A percentile compares a stretch with the other conserved stretches of the same genome.
Evolutionary conservation across 441 rosid genomes (phyloP).

Genomic region (Erodium trifolium): DNA sequence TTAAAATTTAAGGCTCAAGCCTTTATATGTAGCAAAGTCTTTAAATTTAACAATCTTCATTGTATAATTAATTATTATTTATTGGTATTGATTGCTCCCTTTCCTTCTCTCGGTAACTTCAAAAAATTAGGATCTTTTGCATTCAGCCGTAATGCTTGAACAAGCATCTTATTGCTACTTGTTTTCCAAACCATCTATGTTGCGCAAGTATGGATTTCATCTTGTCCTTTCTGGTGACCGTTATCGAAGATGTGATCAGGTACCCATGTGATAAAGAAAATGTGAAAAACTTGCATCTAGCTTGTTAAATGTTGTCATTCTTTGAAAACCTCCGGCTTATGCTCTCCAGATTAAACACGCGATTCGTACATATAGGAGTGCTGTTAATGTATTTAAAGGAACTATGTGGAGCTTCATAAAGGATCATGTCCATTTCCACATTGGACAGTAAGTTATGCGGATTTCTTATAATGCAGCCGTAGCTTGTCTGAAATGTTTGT

Average conservation of each 20-base stretch:
- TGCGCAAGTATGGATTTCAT: conserved; percentile 97
- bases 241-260: conserved; percentile 95
- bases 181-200: conserved; percentile 81
- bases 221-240: conserved; percentile 96
- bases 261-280: conserved; percentile 26
- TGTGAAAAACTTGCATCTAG: conserved; percentile 16
- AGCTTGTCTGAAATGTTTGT: conserved; percentile 14
- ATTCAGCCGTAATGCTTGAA: conserved; percentile 98
- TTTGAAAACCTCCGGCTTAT: conserved; percentile 20
- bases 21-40: background rate
- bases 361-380: conserved; percentile 82
- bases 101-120: conserved; percentile 22
- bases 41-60: background rate
- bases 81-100: conserved; percentile 5
- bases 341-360: conserved; percentile 80
- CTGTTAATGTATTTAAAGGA: conserved; percentile 78
- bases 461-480: conserved; percentile 14
- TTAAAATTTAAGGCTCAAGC: background rate
- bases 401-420: conserved; percentile 87
- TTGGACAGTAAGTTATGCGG: conserved; percentile 78
- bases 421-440: conserved; percentile 92
- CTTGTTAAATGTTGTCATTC: conserved; percentile 16
- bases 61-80: background rate
- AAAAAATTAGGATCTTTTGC: conserved; percentile 59
- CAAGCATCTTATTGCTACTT: conserved; percentile 98